Conservation (phyloP, 768 basidiomycete genomes). For the Phylloporus scabripes region DNA sequence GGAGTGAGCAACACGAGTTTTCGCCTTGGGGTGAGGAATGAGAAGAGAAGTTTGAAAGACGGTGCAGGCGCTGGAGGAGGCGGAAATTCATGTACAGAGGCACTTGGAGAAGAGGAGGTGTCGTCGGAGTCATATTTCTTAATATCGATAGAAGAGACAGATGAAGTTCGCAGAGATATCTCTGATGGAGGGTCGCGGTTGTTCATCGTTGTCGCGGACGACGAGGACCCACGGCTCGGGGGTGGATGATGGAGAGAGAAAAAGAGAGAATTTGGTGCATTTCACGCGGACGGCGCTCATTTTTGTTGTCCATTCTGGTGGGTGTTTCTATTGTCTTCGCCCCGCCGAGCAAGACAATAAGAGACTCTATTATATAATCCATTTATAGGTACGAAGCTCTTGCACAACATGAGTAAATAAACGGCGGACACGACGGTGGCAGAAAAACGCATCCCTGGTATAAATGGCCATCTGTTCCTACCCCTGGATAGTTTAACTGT, state of each 20-base stretch:
- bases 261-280: conserved; percentile 8
- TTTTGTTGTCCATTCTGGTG: conserved; percentile 21
- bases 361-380: conserved; percentile 8
- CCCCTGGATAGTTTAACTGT: no score
- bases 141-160: conserved; percentile 16
- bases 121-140: conserved; percentile 10
- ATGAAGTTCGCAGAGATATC: conserved; percentile 18
- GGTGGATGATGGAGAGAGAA: conserved; percentile 5
- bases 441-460: no score
- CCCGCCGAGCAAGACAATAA: conserved; percentile 23
- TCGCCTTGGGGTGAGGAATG: conserved; percentile 54
- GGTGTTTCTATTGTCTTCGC: conserved; percentile 19
- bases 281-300: background rate
- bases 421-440: no score
- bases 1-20: conserved; percentile 55
- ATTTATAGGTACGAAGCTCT: conserved; percentile 13
- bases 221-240: conserved; percentile 19
- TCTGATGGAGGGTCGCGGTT: conserved; percentile 25
- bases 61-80: conserved; percentile 37
- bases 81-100: conserved; percentile 16
- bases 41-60: conserved; percentile 61
- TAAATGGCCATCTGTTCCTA: no score
- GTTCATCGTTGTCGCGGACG: conserved; percentile 29
- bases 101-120: conserved; percentile 7
- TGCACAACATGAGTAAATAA: conserved; percentile 18